These are phyloP conservation scores for Phytophthora hybrid DNA, from an alignment of 352 stramenopile species.

Conservation along the genomic window DNA sequence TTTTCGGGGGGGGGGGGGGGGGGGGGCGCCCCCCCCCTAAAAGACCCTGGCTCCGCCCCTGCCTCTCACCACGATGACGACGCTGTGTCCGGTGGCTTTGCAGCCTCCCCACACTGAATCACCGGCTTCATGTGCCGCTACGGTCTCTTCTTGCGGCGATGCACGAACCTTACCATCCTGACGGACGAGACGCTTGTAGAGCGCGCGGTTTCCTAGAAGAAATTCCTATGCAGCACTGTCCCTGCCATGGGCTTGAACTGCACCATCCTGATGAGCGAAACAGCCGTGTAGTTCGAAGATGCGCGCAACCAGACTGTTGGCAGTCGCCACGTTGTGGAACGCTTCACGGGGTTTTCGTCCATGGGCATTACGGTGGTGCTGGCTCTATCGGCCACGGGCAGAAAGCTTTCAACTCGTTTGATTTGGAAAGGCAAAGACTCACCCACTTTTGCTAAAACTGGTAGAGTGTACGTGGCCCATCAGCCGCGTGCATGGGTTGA, in stretches of 20 bases:
- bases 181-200: conserved; percentile 20
- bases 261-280: conserved; percentile 40
- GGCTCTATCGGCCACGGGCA: conserved; percentile 6
- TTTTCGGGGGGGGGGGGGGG: too few relatives aligned
- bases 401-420: conserved; percentile 24
- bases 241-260: conserved; percentile 17
- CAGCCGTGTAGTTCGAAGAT: conserved; percentile 42
- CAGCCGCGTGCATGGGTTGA: conserved; percentile 26
- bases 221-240: conserved; percentile 7
- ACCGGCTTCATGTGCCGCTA: conserved; percentile 39
- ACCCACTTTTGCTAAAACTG: conserved; percentile 20
- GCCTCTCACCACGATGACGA: not conserved
- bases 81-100: conserved; percentile 10
- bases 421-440: conserved; percentile 18
- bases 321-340: conserved; percentile 29
- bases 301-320: conserved; percentile 20
- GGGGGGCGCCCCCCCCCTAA: too few relatives aligned
- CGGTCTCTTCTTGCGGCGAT: conserved; percentile 29
- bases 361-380: conserved; percentile 37
- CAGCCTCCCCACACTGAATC: conserved; percentile 35
- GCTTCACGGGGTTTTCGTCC: conserved; percentile 35
- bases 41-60: too few relatives aligned
- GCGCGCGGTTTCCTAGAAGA: conserved; percentile 19
- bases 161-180: conserved; percentile 34
- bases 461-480: conserved; percentile 14